These are phyloP conservation scores for Globisporangium mamillatum DNA, from an alignment of 352 stramenopile genomes.

Conservation along the genomic window DNA sequence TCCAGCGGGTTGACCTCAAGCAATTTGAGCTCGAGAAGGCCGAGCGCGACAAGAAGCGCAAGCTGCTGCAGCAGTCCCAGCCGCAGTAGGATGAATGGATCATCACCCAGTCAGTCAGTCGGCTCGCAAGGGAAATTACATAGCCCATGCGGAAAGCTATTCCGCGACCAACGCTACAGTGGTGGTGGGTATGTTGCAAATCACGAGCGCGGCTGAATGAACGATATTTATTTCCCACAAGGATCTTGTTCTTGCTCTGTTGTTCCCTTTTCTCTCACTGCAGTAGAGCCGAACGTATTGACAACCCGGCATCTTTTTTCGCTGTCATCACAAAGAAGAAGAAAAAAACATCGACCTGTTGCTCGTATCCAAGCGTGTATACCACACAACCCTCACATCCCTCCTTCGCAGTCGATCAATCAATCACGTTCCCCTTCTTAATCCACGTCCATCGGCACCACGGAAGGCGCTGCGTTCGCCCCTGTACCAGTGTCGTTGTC, in stretches of 20 bases:
- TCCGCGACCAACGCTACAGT: neutral
- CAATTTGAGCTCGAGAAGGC: conserved; percentile 90
- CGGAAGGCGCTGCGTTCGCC: conserved; percentile 56
- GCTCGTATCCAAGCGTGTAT: neutral
- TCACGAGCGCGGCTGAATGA: neutral
- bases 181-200: neutral
- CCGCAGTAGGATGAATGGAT: neutral
- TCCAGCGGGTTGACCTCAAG: conserved; percentile 86
- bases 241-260: neutral
- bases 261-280: neutral
- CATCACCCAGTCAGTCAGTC: neutral
- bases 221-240: conserved; percentile 15
- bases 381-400: neutral
- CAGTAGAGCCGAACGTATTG: neutral
- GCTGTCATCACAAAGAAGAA: neutral
- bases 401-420: neutral
- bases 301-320: neutral
- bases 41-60: conserved; percentile 75
- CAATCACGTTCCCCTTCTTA: conserved; percentile 19
- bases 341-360: neutral
- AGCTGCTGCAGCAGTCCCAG: conserved; percentile 38
- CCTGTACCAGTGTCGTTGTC: conserved; percentile 25
- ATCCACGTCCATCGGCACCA: conserved; percentile 77
- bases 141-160: neutral
- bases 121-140: neutral